Conservation (phyloP, 208 protist genomes). For the Trypanosoma platydactyli region DNA sequence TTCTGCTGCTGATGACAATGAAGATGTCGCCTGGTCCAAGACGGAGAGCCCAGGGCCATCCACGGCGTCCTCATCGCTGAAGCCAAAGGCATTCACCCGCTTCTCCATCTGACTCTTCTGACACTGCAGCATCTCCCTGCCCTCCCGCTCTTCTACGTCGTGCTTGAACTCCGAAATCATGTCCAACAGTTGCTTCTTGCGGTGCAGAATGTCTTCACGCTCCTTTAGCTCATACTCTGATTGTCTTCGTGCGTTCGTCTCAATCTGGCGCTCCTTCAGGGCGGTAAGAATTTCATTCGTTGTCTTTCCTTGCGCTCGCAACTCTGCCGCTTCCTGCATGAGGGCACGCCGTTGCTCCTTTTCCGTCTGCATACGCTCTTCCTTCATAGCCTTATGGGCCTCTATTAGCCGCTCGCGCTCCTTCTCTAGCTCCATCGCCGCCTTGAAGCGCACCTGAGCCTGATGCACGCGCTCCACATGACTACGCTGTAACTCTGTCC, state of each 20-base stretch:
- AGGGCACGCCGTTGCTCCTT: conserved; percentile 47
- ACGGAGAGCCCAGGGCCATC: conserved; percentile 10
- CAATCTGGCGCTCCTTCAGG: conserved; percentile 58
- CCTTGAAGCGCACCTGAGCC: conserved; percentile 84
- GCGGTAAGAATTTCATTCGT: conserved; percentile 39
- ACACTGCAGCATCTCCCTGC: conserved; percentile 52
- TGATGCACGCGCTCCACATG: conserved; percentile 77
- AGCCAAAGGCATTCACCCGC: conserved; percentile 64
- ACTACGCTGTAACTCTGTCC: conserved; percentile 61
- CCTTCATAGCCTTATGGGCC: conserved; percentile 68
- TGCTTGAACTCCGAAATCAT: conserved; percentile 65
- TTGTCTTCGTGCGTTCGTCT: conserved; percentile 54
- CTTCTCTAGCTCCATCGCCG: conserved; percentile 80
- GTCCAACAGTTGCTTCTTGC: conserved; percentile 58
- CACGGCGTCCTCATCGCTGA: conserved; percentile 56
- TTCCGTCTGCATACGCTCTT: conserved; percentile 39
- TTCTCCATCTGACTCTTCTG: conserved; percentile 3
- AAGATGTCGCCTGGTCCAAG: not conserved
- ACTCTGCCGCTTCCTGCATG: conserved; percentile 61
- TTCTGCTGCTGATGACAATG: not conserved
- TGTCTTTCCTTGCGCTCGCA: conserved; percentile 50
- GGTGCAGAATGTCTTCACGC: conserved; percentile 47
- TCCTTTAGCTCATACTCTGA: conserved; percentile 73
- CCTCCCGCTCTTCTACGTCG: conserved; percentile 77
- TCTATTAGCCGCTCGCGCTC: conserved; percentile 77